A percentile compares a stretch with the other conserved stretches of the same genome.
phyloP scores from a whole-genome alignment of 1,284 basidiomycete species.

The Pascua guehoae region DNA sequence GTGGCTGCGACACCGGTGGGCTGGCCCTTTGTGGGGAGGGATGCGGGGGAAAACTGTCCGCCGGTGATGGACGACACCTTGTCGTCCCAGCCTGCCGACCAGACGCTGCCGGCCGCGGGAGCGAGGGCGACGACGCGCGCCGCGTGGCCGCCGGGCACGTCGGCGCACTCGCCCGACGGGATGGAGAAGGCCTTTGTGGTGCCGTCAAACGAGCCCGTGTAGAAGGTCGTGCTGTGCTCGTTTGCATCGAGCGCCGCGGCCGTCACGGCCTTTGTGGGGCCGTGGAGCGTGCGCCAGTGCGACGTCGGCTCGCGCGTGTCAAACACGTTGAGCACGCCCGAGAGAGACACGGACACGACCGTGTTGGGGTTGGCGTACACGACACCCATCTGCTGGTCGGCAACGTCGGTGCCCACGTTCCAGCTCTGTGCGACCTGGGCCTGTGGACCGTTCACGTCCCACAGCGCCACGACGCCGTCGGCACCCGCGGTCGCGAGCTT shows the following conservation, averaged over 20 bases:
- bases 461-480: constrained; percentile 83
- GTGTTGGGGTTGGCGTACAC: constrained; percentile 69
- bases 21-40: constrained; percentile 57
- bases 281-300: constrained; percentile 59
- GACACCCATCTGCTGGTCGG: constrained; percentile 81
- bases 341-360: constrained; percentile 80
- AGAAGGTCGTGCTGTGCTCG: constrained; percentile 57
- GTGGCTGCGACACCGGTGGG: constrained; percentile 69
- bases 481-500: constrained; percentile 76
- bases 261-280: constrained; percentile 75
- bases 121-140: constrained; percentile 66
- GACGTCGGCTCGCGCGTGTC: constrained; percentile 68
- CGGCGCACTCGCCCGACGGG: constrained; percentile 50
- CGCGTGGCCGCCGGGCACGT: constrained; percentile 66
- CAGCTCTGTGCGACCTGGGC: constrained; percentile 65
- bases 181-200: constrained; percentile 62
- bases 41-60: constrained; percentile 53
- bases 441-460: constrained; percentile 66
- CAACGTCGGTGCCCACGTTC: constrained; percentile 65
- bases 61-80: constrained; percentile 56
- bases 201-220: constrained; percentile 80
- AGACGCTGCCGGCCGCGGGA: constrained; percentile 55
- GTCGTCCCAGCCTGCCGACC: constrained; percentile 77
- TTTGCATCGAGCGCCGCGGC: constrained; percentile 55
- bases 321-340: constrained; percentile 78